Percentiles rank a stretch among this genome's conserved stretches.
Conservation (phyloP, 345 rosid genomes). For the Camelina laxa region DNA sequence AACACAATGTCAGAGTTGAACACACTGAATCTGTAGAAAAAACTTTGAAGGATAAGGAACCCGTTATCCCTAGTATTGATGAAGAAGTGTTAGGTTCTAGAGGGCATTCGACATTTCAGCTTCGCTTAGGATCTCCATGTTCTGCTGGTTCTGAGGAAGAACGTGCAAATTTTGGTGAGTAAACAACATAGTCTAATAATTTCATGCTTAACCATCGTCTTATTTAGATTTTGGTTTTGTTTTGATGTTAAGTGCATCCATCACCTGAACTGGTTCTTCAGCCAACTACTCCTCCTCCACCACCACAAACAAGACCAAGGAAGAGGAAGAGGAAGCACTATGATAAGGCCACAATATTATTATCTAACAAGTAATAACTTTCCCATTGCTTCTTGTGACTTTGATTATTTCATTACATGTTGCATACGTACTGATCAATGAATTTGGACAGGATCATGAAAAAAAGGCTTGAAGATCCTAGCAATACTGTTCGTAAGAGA, state of each 20-base stretch:
- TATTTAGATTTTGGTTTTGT: neutral
- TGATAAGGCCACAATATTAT: constrained; percentile 55
- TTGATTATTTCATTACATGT: constrained; percentile 9
- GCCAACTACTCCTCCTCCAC: constrained; percentile 55
- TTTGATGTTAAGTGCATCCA: constrained; percentile 48
- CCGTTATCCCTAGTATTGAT: constrained; percentile 50
- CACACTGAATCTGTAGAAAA: constrained; percentile 36
- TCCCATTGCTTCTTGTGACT: neutral
- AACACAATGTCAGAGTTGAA: constrained; percentile 37
- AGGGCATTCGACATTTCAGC: constrained; percentile 51
- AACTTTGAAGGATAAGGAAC: constrained; percentile 49
- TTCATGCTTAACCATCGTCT: neutral
- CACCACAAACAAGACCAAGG: constrained; percentile 41
- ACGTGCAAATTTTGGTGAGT: constrained; percentile 58
- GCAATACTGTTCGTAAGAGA: constrained; percentile 59
- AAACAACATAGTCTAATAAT: neutral
- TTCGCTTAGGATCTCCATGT: constrained; percentile 50
- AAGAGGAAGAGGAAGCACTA: constrained; percentile 60
- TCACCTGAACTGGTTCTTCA: constrained; percentile 60
- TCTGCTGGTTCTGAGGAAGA: constrained; percentile 49
- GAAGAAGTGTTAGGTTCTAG: constrained; percentile 51
- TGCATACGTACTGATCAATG: constrained; percentile 30
- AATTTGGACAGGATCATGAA: constrained; percentile 54
- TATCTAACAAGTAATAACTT: constrained; percentile 60
- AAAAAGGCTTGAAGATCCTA: constrained; percentile 54